Evolutionary conservation across 179 eudicot genomes (phyloP).

Genomic region (Corrigiola litoralis): DNA sequence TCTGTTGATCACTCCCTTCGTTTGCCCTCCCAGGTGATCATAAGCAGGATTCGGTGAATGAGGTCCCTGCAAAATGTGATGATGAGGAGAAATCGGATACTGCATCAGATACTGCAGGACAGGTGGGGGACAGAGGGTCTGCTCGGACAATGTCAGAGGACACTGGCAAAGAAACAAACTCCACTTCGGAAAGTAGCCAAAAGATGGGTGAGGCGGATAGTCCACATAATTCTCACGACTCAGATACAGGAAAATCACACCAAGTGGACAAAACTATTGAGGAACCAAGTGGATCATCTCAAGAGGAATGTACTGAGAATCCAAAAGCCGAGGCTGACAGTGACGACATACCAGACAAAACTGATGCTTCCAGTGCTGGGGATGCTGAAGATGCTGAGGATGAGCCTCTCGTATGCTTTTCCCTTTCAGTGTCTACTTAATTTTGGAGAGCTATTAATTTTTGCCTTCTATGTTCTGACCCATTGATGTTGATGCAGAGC

Average conservation of each 20-base stretch:
- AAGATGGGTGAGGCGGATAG: conserved; percentile 26
- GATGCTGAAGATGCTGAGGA: conserved; percentile 57
- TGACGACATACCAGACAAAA: conserved; percentile 7
- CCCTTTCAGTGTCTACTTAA: not conserved
- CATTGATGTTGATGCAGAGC: conserved; percentile 43
- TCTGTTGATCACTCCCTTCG: not conserved
- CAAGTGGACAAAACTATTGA: conserved; percentile 27
- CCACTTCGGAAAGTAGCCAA: conserved; percentile 27
- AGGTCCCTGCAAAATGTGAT: conserved; percentile 17
- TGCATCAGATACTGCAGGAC: conserved; percentile 12
- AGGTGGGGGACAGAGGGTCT: conserved; percentile 18
- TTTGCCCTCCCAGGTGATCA: conserved; percentile 28
- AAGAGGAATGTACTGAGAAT: conserved; percentile 32
- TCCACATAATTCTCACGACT: conserved; percentile 25
- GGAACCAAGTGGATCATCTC: conserved; percentile 28
- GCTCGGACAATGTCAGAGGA: conserved; percentile 19
- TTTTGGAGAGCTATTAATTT: not conserved
- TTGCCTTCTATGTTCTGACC: conserved; percentile 9
- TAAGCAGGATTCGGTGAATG: conserved; percentile 24
- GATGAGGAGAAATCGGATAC: conserved; percentile 20
- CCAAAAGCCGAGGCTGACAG: conserved; percentile 33
- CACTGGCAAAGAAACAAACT: conserved; percentile 28
- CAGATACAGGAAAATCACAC: conserved; percentile 28
- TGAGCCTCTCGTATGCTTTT: conserved; percentile 63
- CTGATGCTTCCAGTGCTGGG: conserved; percentile 27